Conservation (phyloP, 139 green algal species). For the Chlamydomonas sp. region DNA sequence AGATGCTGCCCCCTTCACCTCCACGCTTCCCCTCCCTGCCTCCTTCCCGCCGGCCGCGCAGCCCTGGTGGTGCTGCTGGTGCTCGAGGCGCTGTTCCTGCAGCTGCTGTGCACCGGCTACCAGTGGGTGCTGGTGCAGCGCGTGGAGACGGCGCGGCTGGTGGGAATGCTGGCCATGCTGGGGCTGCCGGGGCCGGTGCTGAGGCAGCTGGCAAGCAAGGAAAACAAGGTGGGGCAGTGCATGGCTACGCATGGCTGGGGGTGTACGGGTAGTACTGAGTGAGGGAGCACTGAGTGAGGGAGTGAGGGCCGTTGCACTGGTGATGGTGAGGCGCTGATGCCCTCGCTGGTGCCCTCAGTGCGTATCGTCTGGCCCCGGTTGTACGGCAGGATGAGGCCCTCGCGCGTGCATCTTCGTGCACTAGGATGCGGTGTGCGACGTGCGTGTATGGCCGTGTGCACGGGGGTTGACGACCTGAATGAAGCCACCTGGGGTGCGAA, state of each 20-base stretch:
- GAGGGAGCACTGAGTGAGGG: not conserved
- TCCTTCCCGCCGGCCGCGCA: not conserved
- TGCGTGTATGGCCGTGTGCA: too few relatives aligned
- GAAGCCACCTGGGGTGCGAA: not conserved
- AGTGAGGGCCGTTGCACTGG: too few relatives aligned
- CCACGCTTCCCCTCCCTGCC: not conserved
- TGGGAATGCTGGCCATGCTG: constrained; percentile 19
- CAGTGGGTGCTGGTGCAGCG: not conserved
- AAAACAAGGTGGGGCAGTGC: constrained; percentile 21
- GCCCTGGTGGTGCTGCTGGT: constrained; percentile 31
- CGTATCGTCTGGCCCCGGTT: too few relatives aligned
- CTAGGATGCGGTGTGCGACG: too few relatives aligned
- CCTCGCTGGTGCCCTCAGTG: too few relatives aligned
- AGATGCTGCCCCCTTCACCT: too few relatives aligned
- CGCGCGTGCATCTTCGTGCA: too few relatives aligned
- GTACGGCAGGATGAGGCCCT: too few relatives aligned
- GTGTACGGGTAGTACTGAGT: not conserved
- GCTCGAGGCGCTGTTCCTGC: constrained; percentile 28
- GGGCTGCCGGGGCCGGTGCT: constrained; percentile 27
- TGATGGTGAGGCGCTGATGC: too few relatives aligned
- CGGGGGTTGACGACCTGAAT: too few relatives aligned
- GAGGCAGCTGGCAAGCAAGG: constrained; percentile 8
- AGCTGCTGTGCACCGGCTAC: not conserved
- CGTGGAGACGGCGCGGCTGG: constrained; percentile 25
- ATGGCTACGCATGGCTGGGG: not conserved